Evolutionary conservation across 148 eudicot species (phyloP).

Genomic region (Rhododendron vialii): DNA sequence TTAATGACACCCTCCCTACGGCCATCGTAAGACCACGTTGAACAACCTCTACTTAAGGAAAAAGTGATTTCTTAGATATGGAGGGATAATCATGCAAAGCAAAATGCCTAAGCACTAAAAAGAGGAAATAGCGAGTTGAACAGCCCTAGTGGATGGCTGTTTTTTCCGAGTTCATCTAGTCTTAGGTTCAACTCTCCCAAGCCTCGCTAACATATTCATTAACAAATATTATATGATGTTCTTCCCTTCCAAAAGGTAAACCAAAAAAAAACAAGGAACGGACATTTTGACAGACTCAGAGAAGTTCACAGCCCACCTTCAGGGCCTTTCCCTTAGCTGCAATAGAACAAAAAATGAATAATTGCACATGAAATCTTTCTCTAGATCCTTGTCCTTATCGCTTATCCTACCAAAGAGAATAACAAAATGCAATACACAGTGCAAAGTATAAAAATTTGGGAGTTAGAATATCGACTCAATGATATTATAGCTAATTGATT

Average conservation of each 20-base stretch:
- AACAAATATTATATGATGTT: background rate
- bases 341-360: too few species aligned
- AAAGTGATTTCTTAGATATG: background rate
- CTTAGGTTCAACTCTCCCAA: background rate
- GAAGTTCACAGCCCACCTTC: too few species aligned
- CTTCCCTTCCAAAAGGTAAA: background rate
- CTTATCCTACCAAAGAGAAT: too few species aligned
- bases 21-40: background rate
- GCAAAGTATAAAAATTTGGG: too few species aligned
- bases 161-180: background rate
- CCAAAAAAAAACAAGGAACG: background rate
- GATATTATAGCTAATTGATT: too few species aligned
- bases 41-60: background rate
- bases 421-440: too few species aligned
- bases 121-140: background rate
- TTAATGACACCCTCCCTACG: background rate
- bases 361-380: too few species aligned
- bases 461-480: too few species aligned
- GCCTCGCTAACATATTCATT: background rate
- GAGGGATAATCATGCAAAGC: background rate
- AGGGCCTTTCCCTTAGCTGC: too few species aligned
- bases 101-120: background rate
- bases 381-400: too few species aligned
- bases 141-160: background rate
- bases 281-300: too few species aligned